A percentile compares a stretch with the other conserved stretches of the same genome.
Evolutionary conservation across 1,139 yeast species (phyloP).

Genomic region (Yarrowia galli): DNA sequence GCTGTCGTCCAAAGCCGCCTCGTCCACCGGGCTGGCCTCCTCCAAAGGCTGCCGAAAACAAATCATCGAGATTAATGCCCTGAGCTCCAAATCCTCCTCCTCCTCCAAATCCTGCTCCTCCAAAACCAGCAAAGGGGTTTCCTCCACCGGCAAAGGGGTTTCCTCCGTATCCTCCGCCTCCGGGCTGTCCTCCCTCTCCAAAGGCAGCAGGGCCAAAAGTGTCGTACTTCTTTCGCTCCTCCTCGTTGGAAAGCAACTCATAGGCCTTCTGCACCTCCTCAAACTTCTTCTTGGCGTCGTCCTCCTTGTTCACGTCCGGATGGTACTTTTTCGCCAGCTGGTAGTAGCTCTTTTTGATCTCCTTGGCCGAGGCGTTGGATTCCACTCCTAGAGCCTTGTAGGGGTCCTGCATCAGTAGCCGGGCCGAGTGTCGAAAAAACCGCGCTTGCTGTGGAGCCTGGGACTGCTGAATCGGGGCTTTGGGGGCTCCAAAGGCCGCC

Average conservation of each 20-base stretch:
- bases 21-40: slow-evolving; percentile 50
- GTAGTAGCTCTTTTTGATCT: slow-evolving; percentile 92
- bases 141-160: slow-evolving; percentile 50
- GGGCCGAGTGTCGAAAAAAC: slow-evolving; percentile 1
- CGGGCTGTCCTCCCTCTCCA: slow-evolving; percentile 66
- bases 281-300: slow-evolving; percentile 84
- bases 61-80: slow-evolving; percentile 78
- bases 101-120: slow-evolving; percentile 59
- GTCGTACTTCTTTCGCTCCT: slow-evolving; percentile 87
- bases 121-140: slow-evolving; percentile 51
- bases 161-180: slow-evolving; percentile 48
- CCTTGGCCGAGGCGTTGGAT: slow-evolving; percentile 73
- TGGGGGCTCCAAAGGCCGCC: background rate
- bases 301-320: slow-evolving; percentile 95
- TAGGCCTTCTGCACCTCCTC: slow-evolving; percentile 95
- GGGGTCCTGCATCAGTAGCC: slow-evolving; percentile 66
- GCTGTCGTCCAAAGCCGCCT: slow-evolving; percentile 48
- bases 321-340: slow-evolving; percentile 92
- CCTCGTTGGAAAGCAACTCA: slow-evolving; percentile 86
- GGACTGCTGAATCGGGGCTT: background rate
- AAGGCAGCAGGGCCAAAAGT: slow-evolving; percentile 91
- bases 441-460: background rate
- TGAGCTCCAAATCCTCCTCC: slow-evolving; percentile 49
- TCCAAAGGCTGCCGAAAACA: slow-evolving; percentile 76
- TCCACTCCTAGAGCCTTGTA: slow-evolving; percentile 82